A percentile compares a stretch with the other conserved stretches of the same genome.
phyloP scores from a whole-genome alignment of 768 basidiomycete genomes.

The Naganishia vishniacii region DNA sequence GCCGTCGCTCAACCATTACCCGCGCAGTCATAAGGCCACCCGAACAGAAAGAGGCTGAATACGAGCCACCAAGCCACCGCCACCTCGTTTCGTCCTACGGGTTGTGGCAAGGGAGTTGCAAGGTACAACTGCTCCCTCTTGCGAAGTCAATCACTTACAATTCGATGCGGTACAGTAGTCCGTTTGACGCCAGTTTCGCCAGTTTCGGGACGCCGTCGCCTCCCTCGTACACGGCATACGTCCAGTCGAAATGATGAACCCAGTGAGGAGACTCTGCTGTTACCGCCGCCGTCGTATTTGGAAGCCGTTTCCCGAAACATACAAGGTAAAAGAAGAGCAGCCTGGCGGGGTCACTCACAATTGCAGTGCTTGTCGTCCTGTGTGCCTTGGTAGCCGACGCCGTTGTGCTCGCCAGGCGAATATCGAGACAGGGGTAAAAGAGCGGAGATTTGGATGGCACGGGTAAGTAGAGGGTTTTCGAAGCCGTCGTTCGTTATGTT shows the following conservation, averaged over 20 bases:
- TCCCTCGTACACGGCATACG: too few species aligned
- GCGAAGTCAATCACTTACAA: too few species aligned
- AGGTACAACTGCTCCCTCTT: too few species aligned
- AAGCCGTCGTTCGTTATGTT: too few species aligned
- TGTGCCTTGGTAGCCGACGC: background rate
- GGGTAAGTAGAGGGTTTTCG: background rate
- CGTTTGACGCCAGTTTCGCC: too few species aligned
- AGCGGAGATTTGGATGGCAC: constrained; percentile 6
- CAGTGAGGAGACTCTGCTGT: constrained; percentile 1
- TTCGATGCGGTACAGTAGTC: too few species aligned
- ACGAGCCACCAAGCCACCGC: background rate
- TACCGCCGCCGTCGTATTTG: constrained; percentile 9
- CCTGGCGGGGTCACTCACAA: background rate
- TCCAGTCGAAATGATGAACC: background rate
- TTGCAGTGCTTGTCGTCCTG: background rate
- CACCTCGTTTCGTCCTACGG: background rate
- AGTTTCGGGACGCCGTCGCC: too few species aligned
- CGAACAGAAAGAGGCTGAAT: constrained; percentile 16
- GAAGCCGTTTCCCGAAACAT: background rate
- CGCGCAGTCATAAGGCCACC: background rate
- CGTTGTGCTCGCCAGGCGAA: background rate
- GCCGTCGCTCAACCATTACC: background rate
- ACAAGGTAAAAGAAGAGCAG: background rate
- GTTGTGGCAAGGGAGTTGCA: too few species aligned
- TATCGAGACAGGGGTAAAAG: background rate